Conservation (phyloP, 2,329 filamentous ascomycete genomes). For the Alternaria panax region DNA sequence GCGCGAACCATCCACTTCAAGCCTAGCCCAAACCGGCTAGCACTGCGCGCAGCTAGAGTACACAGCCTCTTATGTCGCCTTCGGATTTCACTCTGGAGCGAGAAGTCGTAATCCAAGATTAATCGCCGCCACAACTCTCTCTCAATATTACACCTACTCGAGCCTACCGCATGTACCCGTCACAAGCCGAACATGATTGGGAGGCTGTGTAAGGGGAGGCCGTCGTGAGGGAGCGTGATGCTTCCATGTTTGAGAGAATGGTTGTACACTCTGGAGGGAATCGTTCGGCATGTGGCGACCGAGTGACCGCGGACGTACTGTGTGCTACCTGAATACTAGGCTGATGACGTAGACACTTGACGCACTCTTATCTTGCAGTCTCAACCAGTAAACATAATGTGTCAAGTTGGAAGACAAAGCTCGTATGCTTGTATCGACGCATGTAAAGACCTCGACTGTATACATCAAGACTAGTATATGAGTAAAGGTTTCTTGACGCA, state of each 20-base stretch:
- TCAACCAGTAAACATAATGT: too few species aligned
- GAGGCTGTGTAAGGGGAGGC: background rate
- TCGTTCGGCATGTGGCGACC: background rate
- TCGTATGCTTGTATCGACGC: too few species aligned
- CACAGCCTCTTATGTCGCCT: conserved; percentile 23
- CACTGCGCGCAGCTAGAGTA: background rate
- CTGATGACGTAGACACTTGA: too few species aligned
- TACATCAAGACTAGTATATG: too few species aligned
- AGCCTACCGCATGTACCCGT: background rate
- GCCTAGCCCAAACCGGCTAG: conserved; percentile 10
- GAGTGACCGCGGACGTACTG: background rate
- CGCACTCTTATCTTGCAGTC: too few species aligned
- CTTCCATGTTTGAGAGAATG: background rate
- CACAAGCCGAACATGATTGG: background rate
- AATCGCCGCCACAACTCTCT: background rate
- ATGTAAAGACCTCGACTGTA: too few species aligned
- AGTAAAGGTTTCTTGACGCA: background rate
- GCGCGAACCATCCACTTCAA: conserved; percentile 1
- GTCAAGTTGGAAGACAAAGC: too few species aligned
- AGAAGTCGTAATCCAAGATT: background rate
- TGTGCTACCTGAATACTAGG: background rate
- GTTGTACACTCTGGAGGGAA: background rate
- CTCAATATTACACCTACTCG: background rate
- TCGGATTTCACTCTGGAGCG: background rate
- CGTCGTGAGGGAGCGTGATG: background rate